Conservation (phyloP, 164 flowering plant genomes). For the Santalum album region DNA sequence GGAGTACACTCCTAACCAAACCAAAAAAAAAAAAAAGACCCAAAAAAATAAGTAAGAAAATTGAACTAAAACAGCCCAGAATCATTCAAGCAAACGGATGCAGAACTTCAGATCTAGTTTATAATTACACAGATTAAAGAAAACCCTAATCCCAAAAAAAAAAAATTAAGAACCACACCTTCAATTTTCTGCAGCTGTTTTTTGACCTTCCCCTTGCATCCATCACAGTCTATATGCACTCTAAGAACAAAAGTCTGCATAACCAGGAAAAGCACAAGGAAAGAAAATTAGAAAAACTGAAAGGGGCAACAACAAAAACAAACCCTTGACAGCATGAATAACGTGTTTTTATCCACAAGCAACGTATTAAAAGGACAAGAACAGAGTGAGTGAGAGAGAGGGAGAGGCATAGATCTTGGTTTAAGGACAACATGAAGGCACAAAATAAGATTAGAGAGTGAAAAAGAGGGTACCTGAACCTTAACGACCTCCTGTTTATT, state of each 20-base stretch:
- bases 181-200: constrained; percentile 30
- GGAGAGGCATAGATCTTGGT: background rate
- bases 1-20: constrained; percentile 39
- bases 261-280: background rate
- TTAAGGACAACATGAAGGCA: no score
- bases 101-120: no score
- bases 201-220: constrained; percentile 26
- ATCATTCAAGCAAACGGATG: background rate
- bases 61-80: background rate
- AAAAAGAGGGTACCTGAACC: background rate
- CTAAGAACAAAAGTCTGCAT: constrained; percentile 21
- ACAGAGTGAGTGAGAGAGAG: background rate
- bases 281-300: background rate
- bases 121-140: background rate
- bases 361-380: no score
- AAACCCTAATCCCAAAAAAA: background rate
- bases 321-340: no score
- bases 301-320: no score
- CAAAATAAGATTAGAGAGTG: background rate
- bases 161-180: constrained; percentile 20
- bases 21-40: background rate
- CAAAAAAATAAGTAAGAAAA: background rate
- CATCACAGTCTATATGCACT: constrained; percentile 30
- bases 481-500: background rate
- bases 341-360: no score